A percentile compares a stretch with the other conserved stretches of the same genome.
Conservation (phyloP, 495 filamentous ascomycete species). For the Hypoxylon rickii region DNA sequence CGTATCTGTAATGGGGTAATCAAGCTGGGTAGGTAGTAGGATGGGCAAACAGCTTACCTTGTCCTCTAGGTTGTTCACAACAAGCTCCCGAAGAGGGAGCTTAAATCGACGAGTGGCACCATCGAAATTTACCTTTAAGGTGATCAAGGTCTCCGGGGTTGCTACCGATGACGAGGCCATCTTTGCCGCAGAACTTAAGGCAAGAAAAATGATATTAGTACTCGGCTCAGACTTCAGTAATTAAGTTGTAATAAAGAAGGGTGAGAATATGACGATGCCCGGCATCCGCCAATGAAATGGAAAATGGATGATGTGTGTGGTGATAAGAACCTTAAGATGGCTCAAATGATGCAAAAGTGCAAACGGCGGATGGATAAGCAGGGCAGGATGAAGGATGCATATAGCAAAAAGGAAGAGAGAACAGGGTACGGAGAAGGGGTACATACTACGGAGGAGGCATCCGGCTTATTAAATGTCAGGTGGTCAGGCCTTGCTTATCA, state of each 20-base stretch:
- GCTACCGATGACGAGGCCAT: conserved; percentile 37
- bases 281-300: conserved; percentile 6
- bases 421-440: neutral
- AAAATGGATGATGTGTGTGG: neutral
- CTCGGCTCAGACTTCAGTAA: neutral
- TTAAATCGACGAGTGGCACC: conserved; percentile 81
- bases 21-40: neutral
- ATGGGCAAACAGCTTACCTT: conserved; percentile 77
- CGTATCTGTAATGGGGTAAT: no score
- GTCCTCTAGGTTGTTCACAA: conserved; percentile 70
- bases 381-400: conserved; percentile 7
- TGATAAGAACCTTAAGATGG: conserved; percentile 4
- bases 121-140: conserved; percentile 80
- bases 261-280: neutral
- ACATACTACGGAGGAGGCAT: conserved; percentile 16
- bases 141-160: conserved; percentile 71
- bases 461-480: conserved; percentile 31
- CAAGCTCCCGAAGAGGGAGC: conserved; percentile 85
- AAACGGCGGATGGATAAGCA: neutral
- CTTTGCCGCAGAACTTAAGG: conserved; percentile 9
- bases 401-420: neutral
- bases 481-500: conserved; percentile 28
- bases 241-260: neutral
- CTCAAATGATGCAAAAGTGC: conserved; percentile 10
- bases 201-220: no score